Conservation (phyloP, 441 rosid species). For the Gossypium davidsonii region DNA sequence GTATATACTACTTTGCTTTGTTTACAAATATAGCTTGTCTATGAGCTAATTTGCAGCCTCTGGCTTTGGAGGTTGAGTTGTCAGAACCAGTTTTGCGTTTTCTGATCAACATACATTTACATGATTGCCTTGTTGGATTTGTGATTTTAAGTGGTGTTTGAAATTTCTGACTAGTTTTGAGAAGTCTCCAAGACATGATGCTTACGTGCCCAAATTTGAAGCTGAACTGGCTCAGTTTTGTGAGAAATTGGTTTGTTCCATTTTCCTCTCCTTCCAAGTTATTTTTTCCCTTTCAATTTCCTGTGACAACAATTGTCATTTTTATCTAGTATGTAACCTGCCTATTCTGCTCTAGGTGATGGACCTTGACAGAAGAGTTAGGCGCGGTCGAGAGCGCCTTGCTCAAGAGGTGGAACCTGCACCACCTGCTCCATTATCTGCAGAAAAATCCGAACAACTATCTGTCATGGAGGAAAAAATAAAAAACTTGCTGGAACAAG, state of each 20-base stretch:
- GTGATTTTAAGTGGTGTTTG: conserved; percentile 10
- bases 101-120: not conserved
- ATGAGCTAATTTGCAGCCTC: not conserved
- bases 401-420: conserved; percentile 80
- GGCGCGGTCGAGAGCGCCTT: conserved; percentile 94
- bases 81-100: not conserved
- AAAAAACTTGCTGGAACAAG: conserved; percentile 88
- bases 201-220: conserved; percentile 72
- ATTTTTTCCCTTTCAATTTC: not conserved
- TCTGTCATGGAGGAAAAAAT: conserved; percentile 84
- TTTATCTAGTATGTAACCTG: not conserved
- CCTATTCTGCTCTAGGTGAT: conserved; percentile 46
- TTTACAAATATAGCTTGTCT: not conserved
- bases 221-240: conserved; percentile 89
- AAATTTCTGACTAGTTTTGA: conserved; percentile 57
- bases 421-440: conserved; percentile 61
- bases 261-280: not conserved
- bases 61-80: conserved; percentile 1
- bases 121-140: not conserved
- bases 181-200: conserved; percentile 74
- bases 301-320: not conserved
- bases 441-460: conserved; percentile 76
- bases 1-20: not conserved
- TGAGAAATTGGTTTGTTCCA: conserved; percentile 73
- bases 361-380: conserved; percentile 91